phyloP scores from a whole-genome alignment of 176 grass and related monocot species.

The Ensete glaucum region DNA sequence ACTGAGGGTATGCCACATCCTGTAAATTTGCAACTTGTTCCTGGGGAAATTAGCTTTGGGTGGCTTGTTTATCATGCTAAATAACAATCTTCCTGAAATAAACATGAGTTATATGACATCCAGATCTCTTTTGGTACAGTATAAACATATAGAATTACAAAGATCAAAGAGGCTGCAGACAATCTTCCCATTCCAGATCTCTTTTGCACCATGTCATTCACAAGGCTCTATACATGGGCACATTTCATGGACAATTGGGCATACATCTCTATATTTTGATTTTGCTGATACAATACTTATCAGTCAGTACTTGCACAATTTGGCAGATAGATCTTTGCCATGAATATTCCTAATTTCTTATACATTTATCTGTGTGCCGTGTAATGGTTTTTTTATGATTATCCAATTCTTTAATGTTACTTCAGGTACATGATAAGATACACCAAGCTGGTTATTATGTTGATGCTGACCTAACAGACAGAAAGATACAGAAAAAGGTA shows the following conservation, averaged over 20 bases:
- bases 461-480: conserved; percentile 67
- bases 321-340: not conserved
- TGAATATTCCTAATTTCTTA: not conserved
- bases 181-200: not conserved
- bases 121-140: no score
- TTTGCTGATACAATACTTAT: no score
- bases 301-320: not conserved
- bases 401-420: conserved; percentile 5
- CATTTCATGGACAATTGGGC: no score
- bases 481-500: conserved; percentile 98
- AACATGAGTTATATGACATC: no score
- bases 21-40: not conserved
- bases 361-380: not conserved
- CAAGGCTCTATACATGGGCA: no score
- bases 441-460: conserved; percentile 69
- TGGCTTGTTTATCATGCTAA: not conserved
- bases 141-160: no score
- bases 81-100: not conserved
- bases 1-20: not conserved
- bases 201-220: not conserved
- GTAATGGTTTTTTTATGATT: not conserved
- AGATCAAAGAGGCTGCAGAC: not conserved
- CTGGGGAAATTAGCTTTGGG: not conserved
- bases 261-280: no score
- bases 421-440: conserved; percentile 63